phyloP scores from a whole-genome alignment of 805 yeast genomes.

The Hanseniaspora valbyensis region DNA sequence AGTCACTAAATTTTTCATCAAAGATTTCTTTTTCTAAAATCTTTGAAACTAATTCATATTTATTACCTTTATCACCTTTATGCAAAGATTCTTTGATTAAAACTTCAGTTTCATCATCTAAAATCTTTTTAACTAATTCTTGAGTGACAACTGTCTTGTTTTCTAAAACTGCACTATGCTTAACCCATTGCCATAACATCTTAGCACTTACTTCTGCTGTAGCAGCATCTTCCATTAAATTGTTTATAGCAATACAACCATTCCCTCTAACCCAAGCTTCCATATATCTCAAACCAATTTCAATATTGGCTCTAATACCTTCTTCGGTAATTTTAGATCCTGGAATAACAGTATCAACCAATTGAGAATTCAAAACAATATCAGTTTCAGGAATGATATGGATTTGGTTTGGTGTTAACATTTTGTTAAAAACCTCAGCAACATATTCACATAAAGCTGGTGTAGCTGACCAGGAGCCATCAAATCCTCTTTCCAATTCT shows the following conservation, averaged over 20 bases:
- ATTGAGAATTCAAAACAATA: conserved; percentile 43
- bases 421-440: conserved; percentile 57
- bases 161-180: conserved; percentile 49
- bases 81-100: conserved; percentile 27
- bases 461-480: conserved; percentile 84
- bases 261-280: conserved; percentile 78
- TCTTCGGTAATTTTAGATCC: conserved; percentile 54
- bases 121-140: conserved; percentile 44
- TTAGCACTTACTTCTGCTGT: conserved; percentile 80
- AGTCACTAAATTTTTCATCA: conserved; percentile 63
- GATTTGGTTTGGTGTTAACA: conserved; percentile 78
- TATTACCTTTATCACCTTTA: conserved; percentile 46
- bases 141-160: conserved; percentile 49
- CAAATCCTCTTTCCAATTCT: conserved; percentile 70
- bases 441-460: conserved; percentile 72
- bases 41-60: conserved; percentile 56
- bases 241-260: conserved; percentile 79
- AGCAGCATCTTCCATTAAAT: conserved; percentile 83
- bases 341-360: conserved; percentile 53
- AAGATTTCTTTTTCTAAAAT: conserved; percentile 63
- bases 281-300: conserved; percentile 68
- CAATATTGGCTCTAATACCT: conserved; percentile 61
- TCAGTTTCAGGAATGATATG: conserved; percentile 36
- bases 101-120: conserved; percentile 51
- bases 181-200: conserved; percentile 75